A percentile compares a stretch with the other conserved stretches of the same genome.
These are phyloP conservation scores for Nicotiana sylvestris DNA, from an alignment of 257 asterid species.

Conservation along the genomic window DNA sequence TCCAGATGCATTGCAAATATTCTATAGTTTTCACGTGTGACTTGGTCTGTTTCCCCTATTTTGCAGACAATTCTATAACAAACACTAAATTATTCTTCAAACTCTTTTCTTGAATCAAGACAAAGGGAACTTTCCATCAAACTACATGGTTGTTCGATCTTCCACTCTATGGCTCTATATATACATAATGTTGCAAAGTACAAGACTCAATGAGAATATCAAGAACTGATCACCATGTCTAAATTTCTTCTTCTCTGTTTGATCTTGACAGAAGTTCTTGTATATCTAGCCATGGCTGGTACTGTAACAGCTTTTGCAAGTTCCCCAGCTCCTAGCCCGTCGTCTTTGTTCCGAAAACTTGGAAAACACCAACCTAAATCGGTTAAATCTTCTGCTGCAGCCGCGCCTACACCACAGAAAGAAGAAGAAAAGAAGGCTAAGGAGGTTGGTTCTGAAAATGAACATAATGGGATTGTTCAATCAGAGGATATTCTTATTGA, in stretches of 20 bases:
- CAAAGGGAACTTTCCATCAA: conserved; percentile 26
- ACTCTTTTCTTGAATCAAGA: conserved; percentile 4
- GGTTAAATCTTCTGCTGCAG: background rate
- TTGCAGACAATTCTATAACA: conserved; percentile 24
- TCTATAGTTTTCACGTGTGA: background rate
- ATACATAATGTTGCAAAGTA: background rate
- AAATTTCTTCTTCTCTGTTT: conserved; percentile 8
- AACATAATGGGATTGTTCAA: background rate
- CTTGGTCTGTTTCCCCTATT: background rate
- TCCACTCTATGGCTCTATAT: background rate
- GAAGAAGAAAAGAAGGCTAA: background rate
- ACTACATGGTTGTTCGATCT: background rate
- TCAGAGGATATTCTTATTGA: background rate
- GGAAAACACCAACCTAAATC: conserved; percentile 13
- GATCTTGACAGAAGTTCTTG: conserved; percentile 11
- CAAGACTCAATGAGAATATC: background rate
- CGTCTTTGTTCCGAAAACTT: background rate
- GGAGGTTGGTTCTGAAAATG: background rate
- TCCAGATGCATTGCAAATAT: background rate
- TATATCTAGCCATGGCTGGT: conserved; percentile 18
- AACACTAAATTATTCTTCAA: conserved; percentile 19
- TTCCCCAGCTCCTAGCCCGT: conserved; percentile 10
- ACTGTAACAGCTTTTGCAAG: background rate
- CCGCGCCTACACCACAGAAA: background rate
- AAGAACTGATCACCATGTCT: conserved; percentile 14